These are phyloP conservation scores for Aspergillus sclerotiicarbonarius DNA, from an alignment of 495 filamentous ascomycete species.

Conservation along the genomic window DNA sequence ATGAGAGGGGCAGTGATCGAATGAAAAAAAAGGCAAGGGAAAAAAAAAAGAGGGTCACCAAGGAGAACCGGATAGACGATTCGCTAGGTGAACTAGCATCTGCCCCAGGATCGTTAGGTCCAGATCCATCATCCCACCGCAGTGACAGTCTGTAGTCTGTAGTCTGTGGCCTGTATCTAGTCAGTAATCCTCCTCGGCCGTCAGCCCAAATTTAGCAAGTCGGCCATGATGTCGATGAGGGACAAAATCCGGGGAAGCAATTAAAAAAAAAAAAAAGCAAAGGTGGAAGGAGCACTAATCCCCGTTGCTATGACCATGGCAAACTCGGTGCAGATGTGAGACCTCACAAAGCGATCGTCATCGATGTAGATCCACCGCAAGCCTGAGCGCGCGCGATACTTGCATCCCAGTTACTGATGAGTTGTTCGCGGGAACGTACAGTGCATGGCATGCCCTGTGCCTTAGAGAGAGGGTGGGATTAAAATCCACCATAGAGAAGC, in stretches of 20 bases:
- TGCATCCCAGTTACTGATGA: background rate
- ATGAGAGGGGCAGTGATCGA: too few relatives aligned
- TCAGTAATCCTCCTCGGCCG: background rate
- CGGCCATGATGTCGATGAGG: background rate
- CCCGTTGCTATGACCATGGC: background rate
- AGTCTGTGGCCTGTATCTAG: background rate
- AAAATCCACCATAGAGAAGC: background rate
- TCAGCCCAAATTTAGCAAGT: background rate
- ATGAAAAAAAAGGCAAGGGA: too few relatives aligned
- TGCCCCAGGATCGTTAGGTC: conserved; percentile 18
- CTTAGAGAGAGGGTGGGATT: conserved; percentile 8
- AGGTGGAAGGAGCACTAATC: background rate
- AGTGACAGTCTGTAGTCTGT: background rate
- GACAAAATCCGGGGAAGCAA: conserved; percentile 1
- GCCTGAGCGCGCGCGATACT: background rate
- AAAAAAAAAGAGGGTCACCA: background rate
- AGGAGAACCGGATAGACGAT: background rate
- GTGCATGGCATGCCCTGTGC: conserved; percentile 4
- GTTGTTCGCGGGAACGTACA: conserved; percentile 2
- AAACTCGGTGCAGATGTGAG: background rate
- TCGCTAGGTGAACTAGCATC: conserved; percentile 9
- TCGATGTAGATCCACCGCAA: background rate
- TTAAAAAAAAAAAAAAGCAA: conserved; percentile 1
- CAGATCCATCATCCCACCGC: conserved; percentile 11
- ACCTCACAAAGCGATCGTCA: background rate